Base-by-base conservation (phyloP, 2,329 filamentous ascomycete genomes). In the Hymenoscyphus fraxineus region DNA sequence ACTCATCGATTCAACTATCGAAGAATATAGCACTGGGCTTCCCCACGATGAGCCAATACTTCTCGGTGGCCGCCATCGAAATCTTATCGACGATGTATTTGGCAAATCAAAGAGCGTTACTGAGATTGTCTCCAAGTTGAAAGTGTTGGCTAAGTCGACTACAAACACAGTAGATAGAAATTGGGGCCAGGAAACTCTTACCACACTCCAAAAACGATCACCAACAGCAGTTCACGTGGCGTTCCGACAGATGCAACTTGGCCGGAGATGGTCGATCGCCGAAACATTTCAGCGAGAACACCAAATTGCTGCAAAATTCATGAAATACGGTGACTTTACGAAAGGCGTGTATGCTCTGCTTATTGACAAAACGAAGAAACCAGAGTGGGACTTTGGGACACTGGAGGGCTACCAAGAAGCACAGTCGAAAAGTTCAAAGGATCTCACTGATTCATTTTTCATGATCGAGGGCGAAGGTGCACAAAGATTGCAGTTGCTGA, bases 291-390 rank as follows among this genome's bases (percentile, higher is more conserved):
- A 88, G 74, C 87, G 87, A 68, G 95, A 99, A 80, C 85, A 95
- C 78, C 84, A 89, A 74, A 92, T 99, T 65, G 93, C 94, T 1
- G 81, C 84, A 65, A 85, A 87, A 68, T 98, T 99, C 81, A 98
- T 99, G 94, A 83, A 83, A 64, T 89, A 95, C 76, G 90, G 86
- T 4, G 95, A 99, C 78, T 99, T 99, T 74, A 88, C 88, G 55
- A 92, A 96, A 78, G 95, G 95, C 62, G 94, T 99, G n/a, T 86
- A 86, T 60, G 89, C 92, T 31, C 84, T 89, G 59, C 83, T 99
- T 51, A 84, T 95, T 71, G 83, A 86, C 73, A 92, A 92, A 78
- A 80, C 72, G 13, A 72, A 75, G 19, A 74, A 74, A 71, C 79
- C 74, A 16, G 70, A 83, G 66, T 99, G 95, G 95, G 77, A 89